These are phyloP conservation scores for Hypoxylon sp. DNA, from an alignment of 2,329 filamentous ascomycete species.

Conservation along the genomic window DNA sequence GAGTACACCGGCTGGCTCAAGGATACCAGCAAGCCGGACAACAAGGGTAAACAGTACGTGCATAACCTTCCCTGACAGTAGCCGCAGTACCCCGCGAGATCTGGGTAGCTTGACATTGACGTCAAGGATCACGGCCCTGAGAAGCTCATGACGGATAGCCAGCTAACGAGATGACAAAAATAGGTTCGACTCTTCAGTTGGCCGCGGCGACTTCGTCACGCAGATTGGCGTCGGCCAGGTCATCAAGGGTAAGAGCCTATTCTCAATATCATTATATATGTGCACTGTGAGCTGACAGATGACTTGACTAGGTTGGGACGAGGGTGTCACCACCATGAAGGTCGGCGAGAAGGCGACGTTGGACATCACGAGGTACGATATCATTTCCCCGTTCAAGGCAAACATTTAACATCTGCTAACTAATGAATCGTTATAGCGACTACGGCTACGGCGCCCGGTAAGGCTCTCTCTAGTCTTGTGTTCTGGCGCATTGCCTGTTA, in stretches of 20 bases:
- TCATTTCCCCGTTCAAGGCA: conserved; percentile 6
- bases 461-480: conserved; percentile 19
- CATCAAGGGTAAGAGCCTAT: conserved; percentile 74
- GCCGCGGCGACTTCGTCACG: conserved; percentile 77
- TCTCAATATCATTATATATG: neutral
- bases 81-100: conserved; percentile 19
- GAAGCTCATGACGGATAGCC: conserved; percentile 24
- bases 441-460: conserved; percentile 47
- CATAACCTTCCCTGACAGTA: neutral
- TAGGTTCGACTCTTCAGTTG: conserved; percentile 90
- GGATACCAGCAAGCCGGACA: conserved; percentile 65
- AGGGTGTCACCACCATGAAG: conserved; percentile 86
- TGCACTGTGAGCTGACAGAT: conserved; percentile 16
- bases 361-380: conserved; percentile 74
- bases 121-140: conserved; percentile 14
- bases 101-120: conserved; percentile 26
- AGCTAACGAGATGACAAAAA: conserved; percentile 29
- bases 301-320: conserved; percentile 73
- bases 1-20: conserved; percentile 91
- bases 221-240: conserved; percentile 83
- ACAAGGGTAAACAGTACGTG: conserved; percentile 76
- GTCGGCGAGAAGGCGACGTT: conserved; percentile 89
- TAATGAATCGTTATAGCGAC: conserved; percentile 36
- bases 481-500: conserved; percentile 1
- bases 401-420: conserved; percentile 25